Evolutionary conservation across 306 rosid species (phyloP), one percentile per base, ranked within the genome.

Genomic region (Dryas drummondii): DNA sequence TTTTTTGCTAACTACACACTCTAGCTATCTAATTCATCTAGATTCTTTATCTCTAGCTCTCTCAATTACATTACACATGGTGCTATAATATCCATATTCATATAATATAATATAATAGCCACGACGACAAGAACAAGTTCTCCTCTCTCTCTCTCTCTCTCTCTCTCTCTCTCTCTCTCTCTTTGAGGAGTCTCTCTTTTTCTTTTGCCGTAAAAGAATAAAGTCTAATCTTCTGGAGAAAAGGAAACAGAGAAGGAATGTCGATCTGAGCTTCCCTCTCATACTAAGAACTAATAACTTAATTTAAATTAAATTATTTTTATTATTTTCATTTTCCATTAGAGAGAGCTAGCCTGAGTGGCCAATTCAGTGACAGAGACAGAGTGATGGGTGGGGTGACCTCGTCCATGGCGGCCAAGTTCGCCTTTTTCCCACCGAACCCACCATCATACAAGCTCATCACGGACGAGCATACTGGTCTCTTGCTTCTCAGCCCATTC

Each of bases 351-450:
- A 55, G 19, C 37, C 22, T 57, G 11, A 65, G 64, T 8, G 46
- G 12, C 15, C 50, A 8, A 17, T 64, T 63, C 5, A 6, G 68
- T 37, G 48, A 5, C 0, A 27, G 72, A 50, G 27, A 9, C 67
- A n/a, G 55, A 48, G 66, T 59, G 52, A 92, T 93, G 98, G 98
- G 98, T 69, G 98, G 98, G 47, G 97, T 93, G 73, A 93, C 98
- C 54, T 93, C 98, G 66, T 93, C 98, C 17, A 91, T 93, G 98
- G 98, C 98, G 77, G 97, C 98, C 45, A 93, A 91, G 85, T 87
- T 93, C 71, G 98, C 98, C 2, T 93, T 93, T 72, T 93, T 91
- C 88, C 98, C 98, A 65, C 97, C 98, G 67, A 93, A 82, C 63
- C 97, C 98, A 17, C 87, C 97, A 56, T 91, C 98, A 0, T 93